Evolutionary conservation across 306 rosid species (phyloP), one percentile per base, ranked within the genome.

Genomic region (Albizia julibrissin): DNA sequence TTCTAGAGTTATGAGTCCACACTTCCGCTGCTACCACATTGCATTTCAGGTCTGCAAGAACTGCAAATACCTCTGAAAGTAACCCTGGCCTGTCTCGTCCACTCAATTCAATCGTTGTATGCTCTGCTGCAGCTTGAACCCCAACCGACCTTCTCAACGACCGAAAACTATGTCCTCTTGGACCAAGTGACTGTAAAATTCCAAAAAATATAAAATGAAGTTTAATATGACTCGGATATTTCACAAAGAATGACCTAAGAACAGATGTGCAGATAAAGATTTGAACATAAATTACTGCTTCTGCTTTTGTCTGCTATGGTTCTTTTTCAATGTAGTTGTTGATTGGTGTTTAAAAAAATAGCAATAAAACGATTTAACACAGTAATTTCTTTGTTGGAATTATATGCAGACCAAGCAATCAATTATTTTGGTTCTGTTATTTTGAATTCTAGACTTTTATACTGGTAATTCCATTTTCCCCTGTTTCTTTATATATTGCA

Each of bases 21-120:
- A 95, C 98, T 89, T 95, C 99, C 18, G 96, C 98, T 0, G 99
- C 96, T 40, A 92, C 97, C 86, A 95, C 99, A 52, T 95, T 95
- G 87, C 99, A 95, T 87, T 92, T 93, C 78, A 92, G 98, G 86
- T 95, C 92, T 37, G 97, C 79, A 26, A 95, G 94, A 81, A 95
- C 92, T n/a, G 99, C 99, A 64, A 95, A 95, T 74, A 95, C 91
- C 89, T 95, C 99, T 14, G 99, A 95, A 49, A 95, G 98, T 83
- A 95, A 77, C 70, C 99, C 99, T 42, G 96, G 97, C 83, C 99
- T 88, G 85, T 95, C 99, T 73, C 92, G 87, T 69, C 99, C 99
- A 6, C 93, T 95, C 80, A 95, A 83, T 80, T 95, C 99, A 40
- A 95, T 95, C 15, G 92, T 84, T 21, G 99, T 95, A 56, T 95